Conservation (phyloP, 495 filamentous ascomycete genomes). For the Recurvomyces mirabilis region DNA sequence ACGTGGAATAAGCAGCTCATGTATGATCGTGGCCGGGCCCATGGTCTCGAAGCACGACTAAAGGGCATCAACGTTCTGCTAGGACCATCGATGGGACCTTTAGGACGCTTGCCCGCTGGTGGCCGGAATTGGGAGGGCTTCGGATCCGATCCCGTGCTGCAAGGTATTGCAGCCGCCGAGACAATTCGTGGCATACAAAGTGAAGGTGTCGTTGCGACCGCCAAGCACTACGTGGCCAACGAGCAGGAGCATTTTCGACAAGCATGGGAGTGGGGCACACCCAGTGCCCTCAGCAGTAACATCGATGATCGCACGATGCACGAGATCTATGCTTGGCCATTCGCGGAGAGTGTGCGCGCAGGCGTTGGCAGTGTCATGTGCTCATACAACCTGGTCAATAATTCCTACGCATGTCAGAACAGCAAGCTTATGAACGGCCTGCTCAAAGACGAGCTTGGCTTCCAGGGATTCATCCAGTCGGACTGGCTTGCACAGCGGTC, state of each 20-base stretch:
- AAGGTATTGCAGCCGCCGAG: conserved; percentile 54
- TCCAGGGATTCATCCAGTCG: conserved; percentile 86
- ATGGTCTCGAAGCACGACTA: conserved; percentile 57
- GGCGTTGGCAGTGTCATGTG: conserved; percentile 85
- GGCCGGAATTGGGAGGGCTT: conserved; percentile 91
- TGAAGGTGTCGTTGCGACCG: conserved; percentile 70
- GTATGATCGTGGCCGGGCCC: conserved; percentile 52
- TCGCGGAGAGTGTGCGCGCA: conserved; percentile 70
- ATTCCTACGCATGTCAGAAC: conserved; percentile 84
- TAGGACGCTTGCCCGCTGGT: conserved; percentile 74
- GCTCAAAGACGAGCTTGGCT: conserved; percentile 89
- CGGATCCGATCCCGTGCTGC: conserved; percentile 63
- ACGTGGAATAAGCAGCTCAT: conserved; percentile 83
- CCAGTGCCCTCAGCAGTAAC: conserved; percentile 66
- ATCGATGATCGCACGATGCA: conserved; percentile 67
- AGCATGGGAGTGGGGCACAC: conserved; percentile 58
- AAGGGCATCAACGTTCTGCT: conserved; percentile 69
- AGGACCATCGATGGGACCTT: conserved; percentile 63
- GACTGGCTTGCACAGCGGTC: conserved; percentile 88
- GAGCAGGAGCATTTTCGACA: conserved; percentile 86
- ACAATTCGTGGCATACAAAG: conserved; percentile 69
- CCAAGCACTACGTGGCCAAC: conserved; percentile 72
- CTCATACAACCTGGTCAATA: conserved; percentile 82
- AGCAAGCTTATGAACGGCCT: conserved; percentile 85
- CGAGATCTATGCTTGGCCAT: conserved; percentile 66